Evolutionary conservation across 805 yeast genomes (phyloP).

Genomic region (Suhomyces kilbournensis): DNA sequence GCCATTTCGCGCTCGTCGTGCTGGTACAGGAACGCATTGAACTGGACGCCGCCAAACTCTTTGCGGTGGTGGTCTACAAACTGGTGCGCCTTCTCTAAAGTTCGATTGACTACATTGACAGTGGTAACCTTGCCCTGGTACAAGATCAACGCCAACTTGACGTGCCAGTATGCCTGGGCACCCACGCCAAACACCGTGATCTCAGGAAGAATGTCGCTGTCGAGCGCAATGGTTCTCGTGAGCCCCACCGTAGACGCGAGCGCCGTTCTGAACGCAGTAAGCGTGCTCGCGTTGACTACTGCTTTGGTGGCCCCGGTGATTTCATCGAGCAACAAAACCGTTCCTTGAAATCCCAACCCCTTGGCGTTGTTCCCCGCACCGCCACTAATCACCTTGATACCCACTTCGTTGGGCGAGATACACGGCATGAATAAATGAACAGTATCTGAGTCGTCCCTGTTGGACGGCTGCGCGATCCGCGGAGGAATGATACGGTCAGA

Average conservation of each 20-base stretch:
- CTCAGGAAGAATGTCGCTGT: slow-evolving; percentile 23
- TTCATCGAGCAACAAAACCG: slow-evolving; percentile 49
- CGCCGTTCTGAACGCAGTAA: slow-evolving; percentile 70
- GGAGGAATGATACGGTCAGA: slow-evolving; percentile 50
- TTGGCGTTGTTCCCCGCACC: slow-evolving; percentile 35
- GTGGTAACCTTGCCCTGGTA: slow-evolving; percentile 35
- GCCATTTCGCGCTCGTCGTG: slow-evolving; percentile 12
- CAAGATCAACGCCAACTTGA: slow-evolving; percentile 38
- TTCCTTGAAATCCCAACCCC: slow-evolving; percentile 56
- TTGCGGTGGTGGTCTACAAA: slow-evolving; percentile 21
- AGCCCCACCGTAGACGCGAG: slow-evolving; percentile 51
- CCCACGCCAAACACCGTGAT: slow-evolving; percentile 58
- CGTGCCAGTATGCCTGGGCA: slow-evolving; percentile 65
- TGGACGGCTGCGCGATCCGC: slow-evolving; percentile 46
- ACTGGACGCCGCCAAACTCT: slow-evolving; percentile 25
- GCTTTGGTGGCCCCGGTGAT: slow-evolving; percentile 51
- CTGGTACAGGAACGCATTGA: slow-evolving; percentile 18
- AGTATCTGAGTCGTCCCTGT: slow-evolving; percentile 30
- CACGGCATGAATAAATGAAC: slow-evolving; percentile 67
- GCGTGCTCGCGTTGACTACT: slow-evolving; percentile 52
- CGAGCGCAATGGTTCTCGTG: slow-evolving; percentile 22
- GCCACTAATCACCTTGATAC: slow-evolving; percentile 59
- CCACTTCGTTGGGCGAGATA: slow-evolving; percentile 49
- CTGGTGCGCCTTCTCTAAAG: slow-evolving; percentile 37
- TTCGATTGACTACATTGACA: slow-evolving; percentile 48